Evolutionary conservation across 2,329 filamentous ascomycete genomes (phyloP).

Genomic region (Endoconidiophora polonica): DNA sequence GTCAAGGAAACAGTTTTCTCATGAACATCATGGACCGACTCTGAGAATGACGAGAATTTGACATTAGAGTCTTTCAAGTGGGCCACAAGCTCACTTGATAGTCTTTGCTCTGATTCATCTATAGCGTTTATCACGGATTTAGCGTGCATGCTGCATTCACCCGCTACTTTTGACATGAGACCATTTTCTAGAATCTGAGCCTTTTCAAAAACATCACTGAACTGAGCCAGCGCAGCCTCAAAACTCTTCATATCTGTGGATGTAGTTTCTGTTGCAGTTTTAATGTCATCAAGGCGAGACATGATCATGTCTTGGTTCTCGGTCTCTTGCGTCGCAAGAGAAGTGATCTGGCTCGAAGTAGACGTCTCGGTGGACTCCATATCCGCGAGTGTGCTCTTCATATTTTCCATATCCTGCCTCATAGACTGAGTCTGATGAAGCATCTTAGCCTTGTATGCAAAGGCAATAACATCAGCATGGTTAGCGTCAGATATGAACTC

Average conservation of each 20-base stretch:
- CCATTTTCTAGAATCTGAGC: conserved; percentile 5
- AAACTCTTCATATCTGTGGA: conserved; percentile 8
- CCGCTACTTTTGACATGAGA: neutral
- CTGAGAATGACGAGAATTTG: conserved; percentile 1
- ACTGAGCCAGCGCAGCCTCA: neutral
- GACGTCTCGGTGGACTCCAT: conserved; percentile 9
- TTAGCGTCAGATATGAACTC: conserved; percentile 6
- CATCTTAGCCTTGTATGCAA: conserved; percentile 11
- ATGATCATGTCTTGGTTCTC: conserved; percentile 3
- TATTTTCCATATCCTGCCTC: conserved; percentile 1
- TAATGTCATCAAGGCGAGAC: conserved; percentile 5
- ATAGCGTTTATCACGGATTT: neutral
- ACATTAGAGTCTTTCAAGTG: conserved; percentile 6
- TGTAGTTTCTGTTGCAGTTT: neutral
- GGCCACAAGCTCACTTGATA: conserved; percentile 6
- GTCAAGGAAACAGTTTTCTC: conserved; percentile 5
- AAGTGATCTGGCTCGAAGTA: conserved; percentile 7
- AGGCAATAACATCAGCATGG: conserved; percentile 7
- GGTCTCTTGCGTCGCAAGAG: neutral
- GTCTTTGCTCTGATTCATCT: conserved; percentile 4
- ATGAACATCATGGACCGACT: conserved; percentile 2
- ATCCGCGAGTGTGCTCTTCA: conserved; percentile 8
- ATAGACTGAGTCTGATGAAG: conserved; percentile 7
- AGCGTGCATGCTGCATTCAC: neutral
- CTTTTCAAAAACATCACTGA: conserved; percentile 3